Evolutionary conservation across 2,329 filamentous ascomycete species (phyloP), one percentile per base, ranked within the genome.

Genomic region (Cytospora piceae): DNA sequence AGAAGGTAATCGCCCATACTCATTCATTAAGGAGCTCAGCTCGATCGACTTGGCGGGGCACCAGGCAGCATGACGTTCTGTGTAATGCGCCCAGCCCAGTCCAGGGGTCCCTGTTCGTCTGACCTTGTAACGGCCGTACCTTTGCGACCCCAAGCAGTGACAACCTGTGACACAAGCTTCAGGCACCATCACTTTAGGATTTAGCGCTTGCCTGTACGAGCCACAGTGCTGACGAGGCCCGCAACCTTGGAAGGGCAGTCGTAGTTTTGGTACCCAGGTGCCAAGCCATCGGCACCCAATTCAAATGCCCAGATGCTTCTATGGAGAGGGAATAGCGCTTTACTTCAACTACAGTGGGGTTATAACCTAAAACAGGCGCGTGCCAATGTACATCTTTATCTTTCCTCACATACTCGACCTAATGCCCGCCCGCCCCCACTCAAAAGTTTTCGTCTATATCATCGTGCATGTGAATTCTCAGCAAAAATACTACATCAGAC

Each of bases 191-290:
- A 42, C 5, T 6, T 37, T 42, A 42, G 39, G 17, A 15, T 42
- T n/a, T 42, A 42, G 39, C 39, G 39, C 39, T 42, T 42, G 39
- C 8, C 39, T 42, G 39, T 20, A 42, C 39, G 39, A 42, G 39
- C 39, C 39, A 42, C 39, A 42, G 39, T n/a, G 37, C 60, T 62
- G n/a, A 62, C 60, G 60, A 62, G 52, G 60, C 52, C 55, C 9
- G 60, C 46, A 49, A 29, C 27, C 27, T 29, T 29, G 27, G 3
- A 29, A 62, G 34, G 34, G 60, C 60, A 62, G 60, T 56, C 60
- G 49, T 56, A 24, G 32, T 54, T n/a, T 11, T 3, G 14, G 37
- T 12, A 9, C 17, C 39, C 4, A 8, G 39, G 17, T n/a, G 39
- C 39, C 39, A 42, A 42, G 32, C 17, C 53, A 12, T 32, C 42